Evolutionary conservation across 495 filamentous ascomycete genomes (phyloP), one percentile per base, ranked within the genome.

Genomic region (Neurospora hispaniola): DNA sequence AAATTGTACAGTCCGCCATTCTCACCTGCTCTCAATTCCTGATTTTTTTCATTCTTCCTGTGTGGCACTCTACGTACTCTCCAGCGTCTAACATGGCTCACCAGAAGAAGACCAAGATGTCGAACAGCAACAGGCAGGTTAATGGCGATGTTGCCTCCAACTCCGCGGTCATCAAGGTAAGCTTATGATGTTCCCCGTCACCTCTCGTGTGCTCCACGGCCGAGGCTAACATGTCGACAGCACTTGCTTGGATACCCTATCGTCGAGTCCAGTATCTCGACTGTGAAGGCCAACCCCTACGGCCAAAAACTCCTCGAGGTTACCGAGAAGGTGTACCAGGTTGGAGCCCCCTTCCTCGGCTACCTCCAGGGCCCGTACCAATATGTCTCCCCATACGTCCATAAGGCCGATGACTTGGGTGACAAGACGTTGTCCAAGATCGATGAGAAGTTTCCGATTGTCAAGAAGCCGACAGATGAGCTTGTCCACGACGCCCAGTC

Each of bases 231-330:
- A 42, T 42, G 18, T 5, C 31, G 7, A 20, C 78, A 96, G 91
- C 95, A 98, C 79, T 87, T 98, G 74, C 86, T 87, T 46, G 90
- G 89, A 74, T 97, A 96, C 84, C 96, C 96, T 11, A 83, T 96
- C 70, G 87, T 98, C 79, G 90, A 88, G 77, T 94, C 97, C 81
- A 84, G 88, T 77, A 89, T 97, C 83, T 79, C 84, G 44, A 88
- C 88, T 79, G 91, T 94, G 87, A 93, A 94, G 79, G 85, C 84
- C 73, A 91, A 94, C 81, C 89, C 92, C 23, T 89, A 91, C 79
- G 95, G 93, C 80, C 89, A 91, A 75, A 93, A 91, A 82, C 92
- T 93, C 71, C 82, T 98, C 77, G 84, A 91, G 74, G 84, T 93
- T 68, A 86, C 90, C 79, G 86, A 91, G 77, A 84, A 87, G 69